A percentile compares a stretch with the other conserved stretches of the same genome.
Evolutionary conservation across 139 green algal genomes (phyloP).

Genomic region (Coccomyxa sp.): DNA sequence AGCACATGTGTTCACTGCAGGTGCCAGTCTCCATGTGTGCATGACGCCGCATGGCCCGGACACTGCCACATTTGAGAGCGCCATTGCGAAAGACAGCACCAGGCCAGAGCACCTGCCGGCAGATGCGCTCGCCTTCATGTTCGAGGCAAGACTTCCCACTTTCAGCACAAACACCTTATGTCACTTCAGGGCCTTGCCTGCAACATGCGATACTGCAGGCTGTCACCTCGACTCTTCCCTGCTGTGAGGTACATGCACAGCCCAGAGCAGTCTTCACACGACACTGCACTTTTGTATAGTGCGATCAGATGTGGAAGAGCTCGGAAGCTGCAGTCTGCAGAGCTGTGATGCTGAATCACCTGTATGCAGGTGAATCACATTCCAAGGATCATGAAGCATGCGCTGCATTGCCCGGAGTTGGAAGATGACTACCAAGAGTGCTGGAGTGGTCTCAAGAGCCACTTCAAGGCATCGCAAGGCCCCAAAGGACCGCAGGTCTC

Average conservation of each 20-base stretch:
- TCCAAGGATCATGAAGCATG: constrained; percentile 65
- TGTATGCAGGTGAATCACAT: constrained; percentile 24
- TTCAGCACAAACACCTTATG: too few species aligned
- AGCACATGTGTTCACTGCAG: too few species aligned
- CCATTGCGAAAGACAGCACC: constrained; percentile 35
- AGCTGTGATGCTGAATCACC: not conserved
- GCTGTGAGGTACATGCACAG: too few species aligned
- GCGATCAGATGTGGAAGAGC: too few species aligned
- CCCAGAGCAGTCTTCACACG: too few species aligned
- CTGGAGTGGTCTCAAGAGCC: constrained; percentile 50
- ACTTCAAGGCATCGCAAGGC: constrained; percentile 12
- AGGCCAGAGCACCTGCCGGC: constrained; percentile 45
- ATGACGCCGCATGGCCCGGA: constrained; percentile 94
- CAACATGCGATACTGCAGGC: too few species aligned
- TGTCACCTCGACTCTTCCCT: too few species aligned
- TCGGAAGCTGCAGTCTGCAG: not conserved
- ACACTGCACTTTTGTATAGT: not conserved
- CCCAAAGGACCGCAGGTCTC: too few species aligned
- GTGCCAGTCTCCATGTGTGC: constrained; percentile 74
- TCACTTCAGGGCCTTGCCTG: too few species aligned
- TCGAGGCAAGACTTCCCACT: constrained; percentile 70
- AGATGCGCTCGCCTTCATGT: constrained; percentile 87
- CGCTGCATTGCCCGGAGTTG: constrained; percentile 61
- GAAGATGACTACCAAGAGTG: constrained; percentile 84
- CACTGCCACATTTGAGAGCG: constrained; percentile 71